Conservation (phyloP, 2,329 filamentous ascomycete genomes). For the Colletotrichum chlorophyti region DNA sequence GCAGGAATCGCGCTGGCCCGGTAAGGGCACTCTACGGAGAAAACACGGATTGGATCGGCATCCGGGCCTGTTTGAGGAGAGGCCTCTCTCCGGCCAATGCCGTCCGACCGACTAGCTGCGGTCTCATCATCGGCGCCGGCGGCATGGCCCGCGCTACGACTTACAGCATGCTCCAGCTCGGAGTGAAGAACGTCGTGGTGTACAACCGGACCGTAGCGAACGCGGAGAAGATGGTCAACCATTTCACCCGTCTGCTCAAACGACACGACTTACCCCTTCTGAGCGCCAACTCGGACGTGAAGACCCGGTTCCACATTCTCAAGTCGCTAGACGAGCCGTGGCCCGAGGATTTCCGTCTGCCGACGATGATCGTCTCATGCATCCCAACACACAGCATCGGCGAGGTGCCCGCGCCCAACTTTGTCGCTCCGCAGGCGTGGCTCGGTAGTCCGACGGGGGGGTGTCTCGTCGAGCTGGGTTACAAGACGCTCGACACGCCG, state of each 20-base stretch:
- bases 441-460: conserved; percentile 76
- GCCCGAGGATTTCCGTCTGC: conserved; percentile 67
- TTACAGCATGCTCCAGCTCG: conserved; percentile 80
- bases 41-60: conserved; percentile 84
- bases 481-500: conserved; percentile 76
- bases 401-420: conserved; percentile 69
- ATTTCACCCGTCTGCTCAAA: conserved; percentile 68
- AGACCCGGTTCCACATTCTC: conserved; percentile 64
- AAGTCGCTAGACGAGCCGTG: conserved; percentile 65
- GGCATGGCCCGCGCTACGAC: conserved; percentile 82
- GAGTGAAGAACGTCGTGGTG: conserved; percentile 77
- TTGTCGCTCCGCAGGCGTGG: conserved; percentile 74
- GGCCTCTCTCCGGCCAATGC: conserved; percentile 77
- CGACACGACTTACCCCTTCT: conserved; percentile 50
- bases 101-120: conserved; percentile 60
- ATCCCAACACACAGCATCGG: conserved; percentile 75
- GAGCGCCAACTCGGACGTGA: conserved; percentile 41
- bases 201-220: conserved; percentile 75
- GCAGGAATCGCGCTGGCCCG: conserved; percentile 68
- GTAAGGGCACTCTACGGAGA: conserved; percentile 77
- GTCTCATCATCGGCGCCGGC: conserved; percentile 69
- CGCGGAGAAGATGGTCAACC: conserved; percentile 69
- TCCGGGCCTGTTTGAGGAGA: conserved; percentile 74
- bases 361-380: conserved; percentile 78
- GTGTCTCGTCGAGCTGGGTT: conserved; percentile 77